phyloP scores from a whole-genome alignment of 208 protist genomes.

The Kentomonas sorsogonicus region DNA sequence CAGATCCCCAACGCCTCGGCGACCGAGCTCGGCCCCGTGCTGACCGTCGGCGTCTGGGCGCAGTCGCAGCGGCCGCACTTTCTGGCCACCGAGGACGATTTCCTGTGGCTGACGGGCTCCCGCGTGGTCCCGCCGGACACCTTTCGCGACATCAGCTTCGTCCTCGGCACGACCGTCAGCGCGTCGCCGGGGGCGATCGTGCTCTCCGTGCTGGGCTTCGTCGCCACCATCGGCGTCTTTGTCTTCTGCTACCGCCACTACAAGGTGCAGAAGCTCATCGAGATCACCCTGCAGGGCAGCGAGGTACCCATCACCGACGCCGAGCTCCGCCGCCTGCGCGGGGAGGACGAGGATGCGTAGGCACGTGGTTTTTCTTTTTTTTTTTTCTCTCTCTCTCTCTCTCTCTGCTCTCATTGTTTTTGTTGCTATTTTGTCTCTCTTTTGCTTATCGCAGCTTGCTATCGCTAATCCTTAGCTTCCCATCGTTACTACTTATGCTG shows the following conservation, averaged over 20 bases:
- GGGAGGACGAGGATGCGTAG: conserved; percentile 29
- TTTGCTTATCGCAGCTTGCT: conserved; percentile 9
- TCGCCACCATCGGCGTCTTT: conserved; percentile 71
- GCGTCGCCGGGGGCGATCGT: conserved; percentile 77
- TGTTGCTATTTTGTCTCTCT: conserved; percentile 3
- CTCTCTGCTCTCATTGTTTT: conserved; percentile 5
- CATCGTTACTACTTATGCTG: conserved; percentile 1
- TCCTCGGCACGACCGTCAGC: conserved; percentile 52
- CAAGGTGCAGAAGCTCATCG: conserved; percentile 71
- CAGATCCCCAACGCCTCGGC: conserved; percentile 38
- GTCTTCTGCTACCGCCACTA: conserved; percentile 86
- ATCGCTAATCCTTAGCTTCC: too few relatives aligned
- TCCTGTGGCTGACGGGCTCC: conserved; percentile 66
- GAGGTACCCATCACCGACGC: conserved; percentile 72
- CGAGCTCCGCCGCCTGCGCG: conserved; percentile 62
- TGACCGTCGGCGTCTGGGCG: conserved; percentile 67
- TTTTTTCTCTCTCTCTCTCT: neutral
- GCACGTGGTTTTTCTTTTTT: neutral
- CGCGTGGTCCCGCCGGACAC: conserved; percentile 59
- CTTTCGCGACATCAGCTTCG: conserved; percentile 78
- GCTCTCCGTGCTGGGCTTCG: conserved; percentile 72
- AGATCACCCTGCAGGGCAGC: conserved; percentile 61
- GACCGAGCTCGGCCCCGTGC: neutral
- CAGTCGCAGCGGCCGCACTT: conserved; percentile 27
- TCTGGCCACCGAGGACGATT: conserved; percentile 19